A percentile compares a stretch with the other conserved stretches of the same genome.
Evolutionary conservation across 805 yeast genomes (phyloP).

Genomic region (Yamadazyma philogaea): DNA sequence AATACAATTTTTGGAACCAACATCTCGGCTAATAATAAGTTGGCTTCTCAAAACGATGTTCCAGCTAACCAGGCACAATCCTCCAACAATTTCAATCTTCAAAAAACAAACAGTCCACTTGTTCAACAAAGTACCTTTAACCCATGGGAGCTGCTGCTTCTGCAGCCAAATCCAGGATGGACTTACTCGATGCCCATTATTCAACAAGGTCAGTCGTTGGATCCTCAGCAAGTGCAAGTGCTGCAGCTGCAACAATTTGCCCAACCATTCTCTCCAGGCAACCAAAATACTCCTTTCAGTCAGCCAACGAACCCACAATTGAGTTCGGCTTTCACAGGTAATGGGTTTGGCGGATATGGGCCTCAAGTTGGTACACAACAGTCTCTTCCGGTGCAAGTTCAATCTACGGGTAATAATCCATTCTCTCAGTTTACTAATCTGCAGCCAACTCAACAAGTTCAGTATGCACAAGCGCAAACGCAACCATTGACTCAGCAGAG

Average conservation of each 20-base stretch:
- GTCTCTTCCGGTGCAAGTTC: slow-evolving; percentile 10
- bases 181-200: slow-evolving; percentile 12
- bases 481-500: slow-evolving; percentile 17
- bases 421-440: slow-evolving; percentile 14
- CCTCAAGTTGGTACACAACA: slow-evolving; percentile 24
- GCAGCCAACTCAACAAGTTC: slow-evolving; percentile 3
- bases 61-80: neutral
- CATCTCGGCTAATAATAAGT: neutral
- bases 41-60: neutral
- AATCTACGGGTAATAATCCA: slow-evolving; percentile 22
- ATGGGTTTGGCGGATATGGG: slow-evolving; percentile 57
- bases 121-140: slow-evolving; percentile 39
- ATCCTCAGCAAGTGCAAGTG: slow-evolving; percentile 9
- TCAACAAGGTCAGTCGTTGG: slow-evolving; percentile 12
- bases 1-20: slow-evolving; percentile 3
- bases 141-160: slow-evolving; percentile 34
- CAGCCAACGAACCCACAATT: slow-evolving; percentile 8
- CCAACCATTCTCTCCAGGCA: slow-evolving; percentile 24
- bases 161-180: slow-evolving; percentile 10
- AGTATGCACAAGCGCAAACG: slow-evolving; percentile 2
- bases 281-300: slow-evolving; percentile 15
- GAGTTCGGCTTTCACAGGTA: slow-evolving; percentile 45
- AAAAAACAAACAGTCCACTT: slow-evolving; percentile 26
- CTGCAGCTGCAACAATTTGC: neutral
- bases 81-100: slow-evolving; percentile 1